Evolutionary conservation across 2,329 filamentous ascomycete species (phyloP).

Genomic region (Colletotrichum musae): DNA sequence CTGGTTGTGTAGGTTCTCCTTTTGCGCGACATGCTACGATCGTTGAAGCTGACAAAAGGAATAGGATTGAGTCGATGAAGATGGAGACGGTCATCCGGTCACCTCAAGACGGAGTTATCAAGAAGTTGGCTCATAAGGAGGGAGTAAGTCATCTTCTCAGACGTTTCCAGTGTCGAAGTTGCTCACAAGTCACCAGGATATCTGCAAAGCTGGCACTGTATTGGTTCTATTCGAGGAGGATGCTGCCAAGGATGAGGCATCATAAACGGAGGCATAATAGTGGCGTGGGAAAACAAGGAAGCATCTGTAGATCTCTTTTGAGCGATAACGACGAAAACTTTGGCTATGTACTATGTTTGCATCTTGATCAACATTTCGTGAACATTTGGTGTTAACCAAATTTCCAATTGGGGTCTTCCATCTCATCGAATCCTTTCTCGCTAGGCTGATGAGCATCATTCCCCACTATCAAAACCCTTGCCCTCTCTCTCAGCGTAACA

Average conservation of each 20-base stretch:
- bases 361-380: too few relatives aligned
- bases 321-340: not conserved
- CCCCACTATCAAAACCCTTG: too few relatives aligned
- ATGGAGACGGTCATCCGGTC: slow-evolving; percentile 90
- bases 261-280: slow-evolving; percentile 10
- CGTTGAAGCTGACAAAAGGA: slow-evolving; percentile 44
- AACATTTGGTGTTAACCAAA: too few relatives aligned
- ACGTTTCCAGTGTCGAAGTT: not conserved
- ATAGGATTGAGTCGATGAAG: slow-evolving; percentile 87
- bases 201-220: slow-evolving; percentile 83
- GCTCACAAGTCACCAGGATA: slow-evolving; percentile 67
- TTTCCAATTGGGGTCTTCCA: too few relatives aligned
- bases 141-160: slow-evolving; percentile 69
- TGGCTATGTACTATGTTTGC: too few relatives aligned
- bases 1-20: slow-evolving; percentile 79
- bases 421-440: too few relatives aligned
- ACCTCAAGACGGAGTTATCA: slow-evolving; percentile 79
- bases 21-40: too few relatives aligned
- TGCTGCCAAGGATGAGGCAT: slow-evolving; percentile 35
- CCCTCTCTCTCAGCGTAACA: not conserved
- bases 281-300: not conserved
- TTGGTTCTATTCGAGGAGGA: slow-evolving; percentile 79
- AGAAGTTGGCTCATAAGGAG: slow-evolving; percentile 80
- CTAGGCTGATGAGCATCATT: too few relatives aligned
- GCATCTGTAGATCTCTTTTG: not conserved